Conservation (phyloP, 2,329 filamentous ascomycete genomes). For the Fusarium graminum region DNA sequence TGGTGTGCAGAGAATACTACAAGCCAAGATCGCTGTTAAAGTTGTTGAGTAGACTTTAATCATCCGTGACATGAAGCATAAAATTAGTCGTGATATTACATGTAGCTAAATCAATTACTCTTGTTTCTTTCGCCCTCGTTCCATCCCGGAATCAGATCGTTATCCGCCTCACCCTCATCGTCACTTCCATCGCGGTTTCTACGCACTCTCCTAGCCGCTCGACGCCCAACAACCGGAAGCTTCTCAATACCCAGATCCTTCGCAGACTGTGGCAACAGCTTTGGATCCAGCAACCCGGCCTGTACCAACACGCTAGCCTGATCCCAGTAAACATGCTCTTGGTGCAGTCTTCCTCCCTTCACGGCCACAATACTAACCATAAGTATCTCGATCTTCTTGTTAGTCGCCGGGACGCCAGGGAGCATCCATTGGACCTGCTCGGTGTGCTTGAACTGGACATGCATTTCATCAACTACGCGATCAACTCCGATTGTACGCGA, state of each 20-base stretch:
- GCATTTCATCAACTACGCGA: slow-evolving; percentile 74
- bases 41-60: no score
- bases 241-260: slow-evolving; percentile 53
- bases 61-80: no score
- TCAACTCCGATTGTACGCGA: slow-evolving; percentile 75
- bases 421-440: slow-evolving; percentile 71
- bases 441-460: slow-evolving; percentile 69
- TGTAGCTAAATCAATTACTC: neutral
- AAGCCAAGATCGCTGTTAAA: no score
- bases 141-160: slow-evolving; percentile 57
- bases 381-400: slow-evolving; percentile 64
- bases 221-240: slow-evolving; percentile 57
- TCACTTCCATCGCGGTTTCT: slow-evolving; percentile 41
- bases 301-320: slow-evolving; percentile 72
- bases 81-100: neutral
- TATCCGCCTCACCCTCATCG: slow-evolving; percentile 60
- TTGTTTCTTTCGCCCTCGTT: slow-evolving; percentile 33
- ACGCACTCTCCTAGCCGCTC: slow-evolving; percentile 56
- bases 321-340: slow-evolving; percentile 76
- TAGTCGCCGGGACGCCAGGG: slow-evolving; percentile 69
- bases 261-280: slow-evolving; percentile 53
- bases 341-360: slow-evolving; percentile 69
- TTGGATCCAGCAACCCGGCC: slow-evolving; percentile 66
- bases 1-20: no score
- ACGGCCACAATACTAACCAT: slow-evolving; percentile 71